Evolutionary conservation across 306 rosid genomes (phyloP).

Genomic region (Vigna angularis): DNA sequence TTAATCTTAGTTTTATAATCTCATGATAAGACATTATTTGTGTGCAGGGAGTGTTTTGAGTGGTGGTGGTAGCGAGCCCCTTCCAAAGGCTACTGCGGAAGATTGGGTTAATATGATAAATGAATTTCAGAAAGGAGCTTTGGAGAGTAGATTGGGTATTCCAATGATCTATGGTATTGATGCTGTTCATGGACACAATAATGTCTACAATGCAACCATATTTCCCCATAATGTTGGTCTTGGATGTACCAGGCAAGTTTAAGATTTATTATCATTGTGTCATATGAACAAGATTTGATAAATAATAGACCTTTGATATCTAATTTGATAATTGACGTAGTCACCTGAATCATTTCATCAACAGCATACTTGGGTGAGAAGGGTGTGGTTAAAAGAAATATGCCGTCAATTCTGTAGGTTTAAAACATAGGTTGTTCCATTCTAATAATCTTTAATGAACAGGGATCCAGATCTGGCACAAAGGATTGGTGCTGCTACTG

Average conservation of each 20-base stretch:
- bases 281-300: neutral
- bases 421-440: slow-evolving; percentile 28
- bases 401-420: slow-evolving; percentile 10
- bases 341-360: slow-evolving; percentile 14
- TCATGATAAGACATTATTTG: slow-evolving; percentile 22
- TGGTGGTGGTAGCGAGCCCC: slow-evolving; percentile 95
- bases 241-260: slow-evolving; percentile 93
- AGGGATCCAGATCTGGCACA: slow-evolving; percentile 77
- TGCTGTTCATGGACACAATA: slow-evolving; percentile 98
- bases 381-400: neutral
- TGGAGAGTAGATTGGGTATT: slow-evolving; percentile 82
- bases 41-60: slow-evolving; percentile 92
- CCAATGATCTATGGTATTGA: slow-evolving; percentile 98
- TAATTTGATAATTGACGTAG: slow-evolving; percentile 15
- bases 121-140: slow-evolving; percentile 81
- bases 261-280: slow-evolving; percentile 5
- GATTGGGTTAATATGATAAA: slow-evolving; percentile 97
- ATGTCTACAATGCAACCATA: slow-evolving; percentile 90
- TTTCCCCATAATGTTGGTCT: slow-evolving; percentile 96
- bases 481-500: slow-evolving; percentile 92
- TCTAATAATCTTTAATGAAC: slow-evolving; percentile 39
- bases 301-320: neutral
- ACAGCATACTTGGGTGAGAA: slow-evolving; percentile 23
- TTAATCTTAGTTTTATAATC: slow-evolving; percentile 18
- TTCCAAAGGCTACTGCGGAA: slow-evolving; percentile 82